phyloP scores from a whole-genome alignment of 441 rosid genomes.

The Kokia cookei region DNA sequence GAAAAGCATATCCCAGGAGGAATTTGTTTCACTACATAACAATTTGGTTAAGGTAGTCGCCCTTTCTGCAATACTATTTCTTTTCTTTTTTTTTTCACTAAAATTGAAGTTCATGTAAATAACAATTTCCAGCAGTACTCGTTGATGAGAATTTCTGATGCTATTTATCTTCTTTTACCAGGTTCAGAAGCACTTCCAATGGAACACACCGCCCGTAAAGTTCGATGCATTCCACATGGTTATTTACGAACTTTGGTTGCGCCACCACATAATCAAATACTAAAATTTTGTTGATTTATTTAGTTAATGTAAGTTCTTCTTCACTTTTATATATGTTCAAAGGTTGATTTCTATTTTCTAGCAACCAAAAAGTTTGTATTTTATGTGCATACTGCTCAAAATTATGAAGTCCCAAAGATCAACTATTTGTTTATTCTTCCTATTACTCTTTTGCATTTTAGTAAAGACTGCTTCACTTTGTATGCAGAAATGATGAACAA shows the following conservation, averaged over 20 bases:
- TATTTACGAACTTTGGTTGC: constrained; percentile 92
- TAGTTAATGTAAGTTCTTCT: neutral
- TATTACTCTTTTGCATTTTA: neutral
- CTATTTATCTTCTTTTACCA: constrained; percentile 21
- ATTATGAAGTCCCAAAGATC: neutral
- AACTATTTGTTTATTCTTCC: constrained; percentile 13
- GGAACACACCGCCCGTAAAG: constrained; percentile 81
- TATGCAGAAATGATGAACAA: no score
- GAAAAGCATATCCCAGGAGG: constrained; percentile 59
- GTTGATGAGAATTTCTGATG: constrained; percentile 4
- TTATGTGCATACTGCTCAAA: neutral
- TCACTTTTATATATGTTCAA: neutral
- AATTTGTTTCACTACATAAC: constrained; percentile 58
- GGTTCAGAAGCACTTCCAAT: constrained; percentile 94
- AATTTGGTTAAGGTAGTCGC: constrained; percentile 69
- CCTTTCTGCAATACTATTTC: neutral
- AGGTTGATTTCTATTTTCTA: constrained; percentile 10
- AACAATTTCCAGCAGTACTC: neutral
- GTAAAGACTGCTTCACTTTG: neutral
- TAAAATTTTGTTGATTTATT: constrained; percentile 25
- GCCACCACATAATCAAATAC: constrained; percentile 83
- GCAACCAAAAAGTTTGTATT: constrained; percentile 22
- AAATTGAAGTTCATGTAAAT: neutral
- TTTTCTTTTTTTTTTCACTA: neutral
- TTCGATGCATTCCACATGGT: constrained; percentile 92